Conservation (phyloP, 2,329 filamentous ascomycete species). For the Colletotrichum sp. region DNA sequence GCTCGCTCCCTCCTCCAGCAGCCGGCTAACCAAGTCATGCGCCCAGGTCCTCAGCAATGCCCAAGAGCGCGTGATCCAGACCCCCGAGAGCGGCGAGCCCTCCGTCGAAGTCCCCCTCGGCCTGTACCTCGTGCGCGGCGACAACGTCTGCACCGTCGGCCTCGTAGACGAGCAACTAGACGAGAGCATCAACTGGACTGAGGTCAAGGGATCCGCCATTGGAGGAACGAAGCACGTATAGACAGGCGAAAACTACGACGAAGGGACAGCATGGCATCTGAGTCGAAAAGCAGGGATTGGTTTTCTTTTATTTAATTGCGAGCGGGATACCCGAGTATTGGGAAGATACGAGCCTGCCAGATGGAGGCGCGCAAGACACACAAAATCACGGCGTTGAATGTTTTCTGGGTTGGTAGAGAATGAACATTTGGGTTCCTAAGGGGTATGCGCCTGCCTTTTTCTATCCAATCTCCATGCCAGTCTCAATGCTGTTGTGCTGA, state of each 20-base stretch:
- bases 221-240: constrained; percentile 81
- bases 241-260: background rate
- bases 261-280: background rate
- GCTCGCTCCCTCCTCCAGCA: background rate
- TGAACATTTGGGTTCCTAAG: constrained; percentile 21
- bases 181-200: constrained; percentile 87
- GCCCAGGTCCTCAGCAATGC: constrained; percentile 77
- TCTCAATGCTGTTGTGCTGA: constrained; percentile 7
- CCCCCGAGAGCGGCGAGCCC: constrained; percentile 80
- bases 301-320: constrained; percentile 26
- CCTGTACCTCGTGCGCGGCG: constrained; percentile 89
- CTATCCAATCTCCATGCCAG: background rate
- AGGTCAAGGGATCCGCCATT: constrained; percentile 85
- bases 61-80: constrained; percentile 88
- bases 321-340: constrained; percentile 19
- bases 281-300: background rate
- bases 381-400: constrained; percentile 18
- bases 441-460: constrained; percentile 23
- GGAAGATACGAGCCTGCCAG: constrained; percentile 8
- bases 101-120: constrained; percentile 84
- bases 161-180: constrained; percentile 90
- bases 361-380: background rate
- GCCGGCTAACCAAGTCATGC: background rate
- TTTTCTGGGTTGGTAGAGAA: constrained; percentile 22
- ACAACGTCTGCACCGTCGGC: constrained; percentile 91